These are phyloP conservation scores for Rhizodiscina lignyota DNA, from an alignment of 495 filamentous ascomycete species.

Conservation along the genomic window DNA sequence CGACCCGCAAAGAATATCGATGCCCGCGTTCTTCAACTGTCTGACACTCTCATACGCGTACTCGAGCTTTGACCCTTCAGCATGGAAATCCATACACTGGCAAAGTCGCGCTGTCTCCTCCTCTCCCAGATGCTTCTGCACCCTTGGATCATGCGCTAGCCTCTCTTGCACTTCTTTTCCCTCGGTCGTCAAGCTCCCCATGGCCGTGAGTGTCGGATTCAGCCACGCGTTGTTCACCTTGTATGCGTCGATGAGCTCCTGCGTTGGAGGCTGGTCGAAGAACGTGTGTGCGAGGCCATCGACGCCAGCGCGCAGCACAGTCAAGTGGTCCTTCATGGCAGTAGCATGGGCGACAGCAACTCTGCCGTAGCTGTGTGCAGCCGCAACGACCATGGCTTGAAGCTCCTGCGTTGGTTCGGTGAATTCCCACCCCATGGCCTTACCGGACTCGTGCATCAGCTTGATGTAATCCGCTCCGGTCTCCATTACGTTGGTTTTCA, in stretches of 20 bases:
- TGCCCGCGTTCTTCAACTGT: constrained; percentile 16
- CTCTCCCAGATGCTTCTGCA: constrained; percentile 12
- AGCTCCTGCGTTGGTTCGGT: constrained; percentile 16
- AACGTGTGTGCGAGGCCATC: constrained; percentile 20
- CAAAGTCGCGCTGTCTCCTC: constrained; percentile 12
- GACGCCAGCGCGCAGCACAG: constrained; percentile 17
- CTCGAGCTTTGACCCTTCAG: constrained; percentile 7
- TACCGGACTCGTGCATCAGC: constrained; percentile 22
- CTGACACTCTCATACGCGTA: constrained; percentile 20
- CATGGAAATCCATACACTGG: constrained; percentile 15
- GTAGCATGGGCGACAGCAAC: constrained; percentile 18
- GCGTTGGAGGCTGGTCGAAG: constrained; percentile 15
- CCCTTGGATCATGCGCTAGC: constrained; percentile 18
- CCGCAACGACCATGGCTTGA: constrained; percentile 16
- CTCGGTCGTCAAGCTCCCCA: constrained; percentile 18
- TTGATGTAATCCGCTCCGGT: constrained; percentile 21
- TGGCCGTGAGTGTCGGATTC: constrained; percentile 18
- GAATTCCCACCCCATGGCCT: constrained; percentile 12
- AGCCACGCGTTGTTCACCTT: constrained; percentile 19
- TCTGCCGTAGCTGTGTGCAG: constrained; percentile 16
- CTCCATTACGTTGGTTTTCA: constrained; percentile 11
- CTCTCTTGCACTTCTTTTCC: constrained; percentile 15
- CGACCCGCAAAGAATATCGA: constrained; percentile 19
- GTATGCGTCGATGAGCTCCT: constrained; percentile 18
- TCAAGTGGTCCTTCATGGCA: constrained; percentile 15